Base-by-base conservation (phyloP, 306 rosid species). In the Leucaena leucocephala region DNA sequence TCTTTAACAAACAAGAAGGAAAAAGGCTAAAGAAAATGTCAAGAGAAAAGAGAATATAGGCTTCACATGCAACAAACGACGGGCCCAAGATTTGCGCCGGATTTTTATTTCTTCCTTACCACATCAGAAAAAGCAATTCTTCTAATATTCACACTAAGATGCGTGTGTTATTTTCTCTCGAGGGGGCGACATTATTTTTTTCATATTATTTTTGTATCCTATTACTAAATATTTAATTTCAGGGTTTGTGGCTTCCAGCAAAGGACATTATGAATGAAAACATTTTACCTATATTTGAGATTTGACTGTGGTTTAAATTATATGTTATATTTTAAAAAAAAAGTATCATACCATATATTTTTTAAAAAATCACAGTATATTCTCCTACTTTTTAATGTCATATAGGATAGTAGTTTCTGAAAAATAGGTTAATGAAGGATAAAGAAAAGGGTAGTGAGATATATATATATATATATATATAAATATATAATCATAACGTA, bases 11-110 rank as follows among this genome's bases (percentile, higher is more conserved):
- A 17, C 21, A 16, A 2, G 6, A 52, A 27, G 27, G 27, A 12
- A 14, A 7, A 46, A 70, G 1, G 27, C 13, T 15, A 4, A 9
- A 11, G 3, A 42, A 42, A 43, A 43, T 11, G 54, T 68, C 33
- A 44, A 2, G 50, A 2, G 50, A 54, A 48, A 40, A 1, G 35
- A 9, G 50, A 67, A 4, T 73, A 36, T 71, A 80, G 83, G 83
- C 73, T 65, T 83, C 86, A 83, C 86, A 78, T 78, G 83, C 80
- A 74, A n/a, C 55, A 67, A 67, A 16, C 13, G 63, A 27, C 27
- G 55, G 66, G 78, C 50, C 78, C 88, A 81, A 68, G 61, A 85
- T 85, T 85, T 64, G 57, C 85, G 85, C 85, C 85, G 81, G 83
- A 81, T 81, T 77, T 77, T 81, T 33, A 73, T 81, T 64, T 33